Evolutionary conservation across 148 eudicot genomes (phyloP), one percentile per base, ranked within the genome.

Genomic region (Polygonum aviculare): DNA sequence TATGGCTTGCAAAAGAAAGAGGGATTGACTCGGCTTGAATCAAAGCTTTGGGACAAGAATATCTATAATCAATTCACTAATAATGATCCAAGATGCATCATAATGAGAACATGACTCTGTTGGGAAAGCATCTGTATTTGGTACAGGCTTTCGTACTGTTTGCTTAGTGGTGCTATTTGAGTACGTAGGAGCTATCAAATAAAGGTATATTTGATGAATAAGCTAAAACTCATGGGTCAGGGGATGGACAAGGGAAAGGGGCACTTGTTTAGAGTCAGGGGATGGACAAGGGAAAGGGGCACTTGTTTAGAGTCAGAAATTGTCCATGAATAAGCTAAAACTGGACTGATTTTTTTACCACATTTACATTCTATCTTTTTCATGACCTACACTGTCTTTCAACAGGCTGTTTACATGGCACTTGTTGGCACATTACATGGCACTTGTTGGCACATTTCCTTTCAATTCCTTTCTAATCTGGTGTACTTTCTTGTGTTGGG

Each of bases 391-490:
- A 47, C 21, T 57, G 4, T 40, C 7, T 26, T n/a, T 84, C 74
- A 78, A 74, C 84, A 90, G 93, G 89, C 88, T 38, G 85, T 79
- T 31, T 90, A 90, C n/a, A n/a, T n/a, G n/a, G n/a, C n/a, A n/a
- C n/a, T n/a, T n/a, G n/a, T n/a, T n/a, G n/a, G n/a, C n/a, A n/a
- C n/a, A n/a, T n/a, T n/a, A n/a, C 80, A 83, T 90, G 93, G 88
- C 93, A 52, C 22, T 86, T 48, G 91, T 90, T 77, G 93, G 93
- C 69, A 82, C 93, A 41, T 90, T 87, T 69, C 93, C 93, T 31
- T 90, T 90, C 87, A 90, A 90, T 86, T 90, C 93, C 48, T 90
- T 90, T 67, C 87, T 90, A n/a, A 48, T 90, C 91, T 3, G 91
- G 91, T 40, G 85, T 90, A 36, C 93, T 90, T 77, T 90, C 93